A percentile compares a stretch with the other conserved stretches of the same genome.
Evolutionary conservation across 2,329 filamentous ascomycete genomes (phyloP).

Genomic region (Aureobasidium vineae): DNA sequence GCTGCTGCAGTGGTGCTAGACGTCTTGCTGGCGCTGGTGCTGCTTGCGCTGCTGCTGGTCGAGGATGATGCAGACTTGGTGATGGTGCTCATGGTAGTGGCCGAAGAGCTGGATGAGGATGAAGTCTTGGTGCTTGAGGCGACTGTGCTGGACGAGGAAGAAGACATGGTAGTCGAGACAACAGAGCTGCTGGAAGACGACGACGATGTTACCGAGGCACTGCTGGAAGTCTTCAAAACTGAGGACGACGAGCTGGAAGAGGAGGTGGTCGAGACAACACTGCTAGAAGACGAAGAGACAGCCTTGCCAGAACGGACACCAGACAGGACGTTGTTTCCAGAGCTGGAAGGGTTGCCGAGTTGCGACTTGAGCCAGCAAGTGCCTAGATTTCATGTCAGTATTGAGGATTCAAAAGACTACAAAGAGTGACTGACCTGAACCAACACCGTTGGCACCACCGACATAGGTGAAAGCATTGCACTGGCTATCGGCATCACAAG

Average conservation of each 20-base stretch:
- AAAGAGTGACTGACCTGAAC: slow-evolving; percentile 15
- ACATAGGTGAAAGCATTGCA: slow-evolving; percentile 30
- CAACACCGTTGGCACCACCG: slow-evolving; percentile 26
- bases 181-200: slow-evolving; percentile 24
- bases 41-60: background rate
- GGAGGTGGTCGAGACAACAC: slow-evolving; percentile 11
- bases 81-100: slow-evolving; percentile 5
- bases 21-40: slow-evolving; percentile 6
- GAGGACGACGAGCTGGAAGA: slow-evolving; percentile 1
- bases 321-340: slow-evolving; percentile 28
- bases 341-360: slow-evolving; percentile 22
- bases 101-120: slow-evolving; percentile 14
- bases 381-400: background rate
- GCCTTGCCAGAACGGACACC: slow-evolving; percentile 22
- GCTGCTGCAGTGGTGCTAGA: background rate
- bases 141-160: background rate
- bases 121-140: background rate
- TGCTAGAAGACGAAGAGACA: slow-evolving; percentile 20
- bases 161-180: slow-evolving; percentile 26
- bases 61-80: slow-evolving; percentile 14
- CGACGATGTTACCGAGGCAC: background rate
- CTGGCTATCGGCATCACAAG: slow-evolving; percentile 23
- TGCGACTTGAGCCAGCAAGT: slow-evolving; percentile 1
- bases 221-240: background rate
- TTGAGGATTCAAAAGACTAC: background rate